A percentile compares a stretch with the other conserved stretches of the same genome.
phyloP scores from a whole-genome alignment of 345 rosid species.

The Hibiscus mutabilis region DNA sequence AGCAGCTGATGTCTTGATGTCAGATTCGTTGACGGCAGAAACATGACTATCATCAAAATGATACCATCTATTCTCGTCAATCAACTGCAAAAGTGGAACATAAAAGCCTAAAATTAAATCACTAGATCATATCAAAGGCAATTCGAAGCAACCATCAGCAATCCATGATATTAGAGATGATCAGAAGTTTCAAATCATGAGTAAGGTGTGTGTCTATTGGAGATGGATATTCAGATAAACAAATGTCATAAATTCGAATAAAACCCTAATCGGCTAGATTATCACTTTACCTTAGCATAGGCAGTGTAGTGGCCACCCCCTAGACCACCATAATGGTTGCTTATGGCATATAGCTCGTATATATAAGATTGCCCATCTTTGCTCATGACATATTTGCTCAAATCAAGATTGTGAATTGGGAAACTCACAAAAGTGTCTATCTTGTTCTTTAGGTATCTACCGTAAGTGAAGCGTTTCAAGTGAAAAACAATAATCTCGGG shows the following conservation, averaged over 20 bases:
- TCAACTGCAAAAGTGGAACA: constrained; percentile 44
- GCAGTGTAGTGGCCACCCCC: constrained; percentile 98
- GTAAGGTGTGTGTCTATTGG: too few relatives aligned
- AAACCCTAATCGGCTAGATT: not conserved
- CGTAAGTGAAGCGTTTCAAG: constrained; percentile 79
- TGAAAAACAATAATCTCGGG: constrained; percentile 89
- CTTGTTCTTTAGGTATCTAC: constrained; percentile 74
- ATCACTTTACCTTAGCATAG: constrained; percentile 59
- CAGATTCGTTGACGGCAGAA: constrained; percentile 48
- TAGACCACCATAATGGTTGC: constrained; percentile 91
- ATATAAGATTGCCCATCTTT: constrained; percentile 47
- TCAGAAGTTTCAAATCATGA: not conserved
- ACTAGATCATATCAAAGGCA: not conserved
- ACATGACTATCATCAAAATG: constrained; percentile 77
- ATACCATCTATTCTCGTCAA: constrained; percentile 90
- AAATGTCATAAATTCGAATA: not conserved
- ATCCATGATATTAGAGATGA: not conserved
- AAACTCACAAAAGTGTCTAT: constrained; percentile 75
- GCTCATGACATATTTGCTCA: constrained; percentile 65
- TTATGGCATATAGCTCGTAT: constrained; percentile 83
- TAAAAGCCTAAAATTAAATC: not conserved
- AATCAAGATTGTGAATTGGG: constrained; percentile 68
- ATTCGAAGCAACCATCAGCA: too few relatives aligned
- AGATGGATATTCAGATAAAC: not conserved
- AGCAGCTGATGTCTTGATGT: constrained; percentile 74